Evolutionary conservation across 148 eudicot species (phyloP).

Genomic region (Rhododendron molle): DNA sequence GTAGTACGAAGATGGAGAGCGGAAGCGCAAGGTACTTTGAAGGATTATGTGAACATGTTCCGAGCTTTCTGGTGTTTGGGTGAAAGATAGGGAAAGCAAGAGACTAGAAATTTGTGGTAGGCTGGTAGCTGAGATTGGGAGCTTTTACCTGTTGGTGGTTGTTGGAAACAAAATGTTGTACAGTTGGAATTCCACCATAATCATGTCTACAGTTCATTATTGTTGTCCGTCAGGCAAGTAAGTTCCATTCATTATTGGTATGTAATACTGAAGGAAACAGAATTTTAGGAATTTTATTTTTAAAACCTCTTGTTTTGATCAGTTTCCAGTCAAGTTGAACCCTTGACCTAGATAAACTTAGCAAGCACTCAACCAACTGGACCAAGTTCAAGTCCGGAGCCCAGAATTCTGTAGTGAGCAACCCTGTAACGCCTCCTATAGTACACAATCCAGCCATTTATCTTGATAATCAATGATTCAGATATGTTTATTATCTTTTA

Average conservation of each 20-base stretch:
- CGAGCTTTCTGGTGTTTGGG: neutral
- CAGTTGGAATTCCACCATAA: conserved; percentile 14
- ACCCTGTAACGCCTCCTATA: no score
- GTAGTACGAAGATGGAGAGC: no score
- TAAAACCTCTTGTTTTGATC: neutral
- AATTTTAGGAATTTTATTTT: neutral
- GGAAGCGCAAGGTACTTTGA: no score
- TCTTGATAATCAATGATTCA: no score
- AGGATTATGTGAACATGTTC: neutral
- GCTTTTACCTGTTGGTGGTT: neutral
- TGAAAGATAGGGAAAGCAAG: neutral
- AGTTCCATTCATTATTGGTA: neutral
- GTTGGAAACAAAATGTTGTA: neutral
- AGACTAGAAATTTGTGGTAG: neutral
- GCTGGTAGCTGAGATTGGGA: conserved; percentile 1
- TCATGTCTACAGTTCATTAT: neutral
- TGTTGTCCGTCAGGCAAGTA: neutral
- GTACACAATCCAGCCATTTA: no score
- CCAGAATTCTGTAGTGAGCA: no score
- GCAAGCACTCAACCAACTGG: no score
- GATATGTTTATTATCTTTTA: no score
- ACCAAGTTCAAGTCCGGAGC: neutral
- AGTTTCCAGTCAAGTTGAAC: neutral
- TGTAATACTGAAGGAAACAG: neutral
- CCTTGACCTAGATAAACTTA: no score